Evolutionary conservation across 1,284 basidiomycete species (phyloP).

Genomic region (Pulchroboletus neoregius): DNA sequence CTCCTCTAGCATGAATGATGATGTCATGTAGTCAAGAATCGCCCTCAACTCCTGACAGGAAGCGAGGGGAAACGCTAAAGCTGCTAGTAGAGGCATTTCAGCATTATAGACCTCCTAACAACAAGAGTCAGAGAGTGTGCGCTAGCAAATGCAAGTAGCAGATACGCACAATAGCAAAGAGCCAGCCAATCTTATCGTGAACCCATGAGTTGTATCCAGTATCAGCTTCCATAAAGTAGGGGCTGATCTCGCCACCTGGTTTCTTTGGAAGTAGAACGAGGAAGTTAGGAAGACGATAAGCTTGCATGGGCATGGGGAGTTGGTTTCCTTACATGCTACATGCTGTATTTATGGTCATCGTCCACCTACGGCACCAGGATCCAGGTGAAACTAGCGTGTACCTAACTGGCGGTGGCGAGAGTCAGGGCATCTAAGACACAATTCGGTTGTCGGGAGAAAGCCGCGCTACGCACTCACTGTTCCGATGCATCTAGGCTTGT

Average conservation of each 20-base stretch:
- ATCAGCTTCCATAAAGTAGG: conserved; percentile 25
- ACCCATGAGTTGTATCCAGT: conserved; percentile 27
- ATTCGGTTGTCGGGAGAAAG: background rate
- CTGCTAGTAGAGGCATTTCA: conserved; percentile 30
- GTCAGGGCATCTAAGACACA: conserved; percentile 1
- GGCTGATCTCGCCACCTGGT: conserved; percentile 29
- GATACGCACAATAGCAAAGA: conserved; percentile 24
- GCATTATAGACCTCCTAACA: conserved; percentile 30
- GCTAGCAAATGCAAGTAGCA: background rate
- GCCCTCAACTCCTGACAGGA: conserved; percentile 22
- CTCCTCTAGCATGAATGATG: conserved; percentile 34
- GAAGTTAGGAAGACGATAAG: conserved; percentile 26
- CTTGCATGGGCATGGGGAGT: conserved; percentile 18
- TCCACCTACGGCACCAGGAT: conserved; percentile 2
- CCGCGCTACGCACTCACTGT: background rate
- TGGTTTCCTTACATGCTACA: background rate
- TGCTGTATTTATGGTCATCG: conserved; percentile 17
- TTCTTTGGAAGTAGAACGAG: conserved; percentile 27
- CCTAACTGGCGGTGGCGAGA: conserved; percentile 6
- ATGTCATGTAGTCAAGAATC: conserved; percentile 32
- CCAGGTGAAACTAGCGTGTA: conserved; percentile 20
- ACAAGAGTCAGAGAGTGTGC: background rate
- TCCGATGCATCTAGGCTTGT: background rate
- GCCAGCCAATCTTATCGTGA: conserved; percentile 21
- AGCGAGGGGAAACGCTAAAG: conserved; percentile 26